Base-by-base conservation (phyloP, 768 basidiomycete genomes). In the Filobasidium wieringae region DNA sequence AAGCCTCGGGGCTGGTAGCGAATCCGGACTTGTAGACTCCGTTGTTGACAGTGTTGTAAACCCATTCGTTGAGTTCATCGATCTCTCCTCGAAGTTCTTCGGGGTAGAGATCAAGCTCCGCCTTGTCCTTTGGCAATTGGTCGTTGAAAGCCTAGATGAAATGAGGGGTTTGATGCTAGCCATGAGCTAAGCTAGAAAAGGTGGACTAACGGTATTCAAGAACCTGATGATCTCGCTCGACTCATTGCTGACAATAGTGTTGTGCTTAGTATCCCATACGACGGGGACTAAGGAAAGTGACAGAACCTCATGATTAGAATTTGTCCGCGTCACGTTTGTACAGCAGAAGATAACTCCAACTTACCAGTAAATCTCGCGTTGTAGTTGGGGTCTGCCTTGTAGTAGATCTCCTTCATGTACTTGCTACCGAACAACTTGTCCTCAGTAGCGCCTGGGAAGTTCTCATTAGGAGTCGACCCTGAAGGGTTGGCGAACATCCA, bases 231-330 rank as follows among this genome's bases (percentile, higher is more conserved):
- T 91, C 75, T 97, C 93, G 2, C 86, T 66, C 36, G 72, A 75
- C 70, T 99, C 93, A 71, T 96, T 97, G 77, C 90, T 96, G 58
- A 99, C 95, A 64, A 96, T 86, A 37, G 85, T 86, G 43, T 84
- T 76, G 40, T 70, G 76, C 72, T 92, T 87, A 77, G 84, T 92
- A 76, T 97, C 95, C 88, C 89, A 99, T 5, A 99, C 78, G 32
- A 89, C 75, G 5, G 91, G 91, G 26, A 67, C 61, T 49, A 31
- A 2, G 33, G 2, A 17, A 36, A 7, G 11, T 2, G 26, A 3
- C 15, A 39, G n/a, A 27, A 45, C 24, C 37, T 6, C 8, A 90
- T n/a, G n/a, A n/a, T n/a, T n/a, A n/a, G n/a, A n/a, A n/a, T n/a
- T 87, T 1, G 89, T 90, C 77, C 88, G 22, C 29, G 26, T 32